Evolutionary conservation across 2,329 filamentous ascomycete species (phyloP), one percentile per base, ranked within the genome.

Genomic region (Colletotrichum cordylinicola): DNA sequence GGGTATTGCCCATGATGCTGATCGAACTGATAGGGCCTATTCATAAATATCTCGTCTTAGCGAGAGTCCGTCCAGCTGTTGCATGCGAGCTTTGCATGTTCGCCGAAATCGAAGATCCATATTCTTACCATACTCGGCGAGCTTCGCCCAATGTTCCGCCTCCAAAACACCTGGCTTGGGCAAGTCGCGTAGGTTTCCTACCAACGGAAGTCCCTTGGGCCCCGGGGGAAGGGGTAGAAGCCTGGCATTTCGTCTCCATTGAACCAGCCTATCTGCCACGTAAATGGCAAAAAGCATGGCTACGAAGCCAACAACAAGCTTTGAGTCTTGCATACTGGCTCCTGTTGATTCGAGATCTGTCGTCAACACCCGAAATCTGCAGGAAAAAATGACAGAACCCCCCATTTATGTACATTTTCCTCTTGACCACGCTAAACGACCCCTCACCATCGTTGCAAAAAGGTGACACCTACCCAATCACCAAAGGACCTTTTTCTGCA

Each of bases 181-280:
- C n/a, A 88, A 78, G 75, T 90, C 87, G 4, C 79, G 78, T 13
- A 89, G 74, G 77, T 90, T 90, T 8, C 88, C 88, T 10, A 90
- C 55, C 3, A 90, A 62, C 0, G 86, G 86, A n/a, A 86, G 77
- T 1, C 82, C 82, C 18, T 73, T 81, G 77, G 78, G 84, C 58
- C 78, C 82, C 62, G 77, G 82, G 43, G 72, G 81, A 8, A 65
- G 61, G 13, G 69, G 69, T 16, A 31, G 61, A 31, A 48, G 58
- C 18, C n/a, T 16, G 15, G 56, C 37, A 35, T 62, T 64, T n/a
- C n/a, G 33, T n/a, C 18, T 37, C 52, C 48, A 52, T 18, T 43
- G 66, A 55, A 68, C 8, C 48, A 60, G 21, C 31, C 24, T 35
- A 24, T 68, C 66, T 21, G 56, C 15, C 24, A 43, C 31, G 8